Conservation (phyloP, 73 alveolate species). For the Blepharisma stoltei region DNA sequence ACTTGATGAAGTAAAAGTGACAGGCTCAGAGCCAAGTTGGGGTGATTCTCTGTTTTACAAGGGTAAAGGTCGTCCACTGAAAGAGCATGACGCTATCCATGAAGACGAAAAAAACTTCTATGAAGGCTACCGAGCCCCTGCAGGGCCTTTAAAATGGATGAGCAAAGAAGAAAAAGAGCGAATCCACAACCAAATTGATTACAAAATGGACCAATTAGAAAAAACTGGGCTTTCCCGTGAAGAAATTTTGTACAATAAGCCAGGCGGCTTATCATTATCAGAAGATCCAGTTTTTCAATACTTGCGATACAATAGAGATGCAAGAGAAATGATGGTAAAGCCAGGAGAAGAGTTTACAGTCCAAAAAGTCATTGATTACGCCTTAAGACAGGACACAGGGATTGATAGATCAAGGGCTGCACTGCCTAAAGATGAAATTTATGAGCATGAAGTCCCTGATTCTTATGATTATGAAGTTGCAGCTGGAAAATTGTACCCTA, state of each 20-base stretch:
- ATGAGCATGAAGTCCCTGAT: conserved; percentile 22
- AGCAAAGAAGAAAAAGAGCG: conserved; percentile 38
- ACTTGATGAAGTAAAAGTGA: not conserved
- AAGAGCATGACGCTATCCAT: conserved; percentile 24
- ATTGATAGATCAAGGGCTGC: conserved; percentile 49
- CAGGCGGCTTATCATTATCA: conserved; percentile 52
- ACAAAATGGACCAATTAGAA: conserved; percentile 56
- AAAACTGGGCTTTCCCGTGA: conserved; percentile 60
- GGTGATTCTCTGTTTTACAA: not conserved
- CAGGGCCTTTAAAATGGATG: conserved; percentile 51
- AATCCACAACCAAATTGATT: conserved; percentile 47
- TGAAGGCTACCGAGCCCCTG: conserved; percentile 43
- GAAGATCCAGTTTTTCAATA: conserved; percentile 69
- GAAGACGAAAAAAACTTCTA: conserved; percentile 41
- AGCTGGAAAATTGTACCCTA: not conserved
- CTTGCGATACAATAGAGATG: conserved; percentile 43
- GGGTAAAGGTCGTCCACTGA: not conserved
- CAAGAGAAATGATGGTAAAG: conserved; percentile 68
- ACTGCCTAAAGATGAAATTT: not conserved
- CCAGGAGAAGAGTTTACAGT: conserved; percentile 54
- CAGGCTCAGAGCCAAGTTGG: conserved; percentile 19
- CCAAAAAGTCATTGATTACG: conserved; percentile 62
- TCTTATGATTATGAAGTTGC: not conserved
- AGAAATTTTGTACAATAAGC: conserved; percentile 48
- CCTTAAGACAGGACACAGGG: conserved; percentile 58